Percentiles rank a stretch among this genome's conserved stretches.
These are phyloP conservation scores for Hagleromyces aurorensis DNA, from an alignment of 805 yeast species.

Conservation along the genomic window DNA sequence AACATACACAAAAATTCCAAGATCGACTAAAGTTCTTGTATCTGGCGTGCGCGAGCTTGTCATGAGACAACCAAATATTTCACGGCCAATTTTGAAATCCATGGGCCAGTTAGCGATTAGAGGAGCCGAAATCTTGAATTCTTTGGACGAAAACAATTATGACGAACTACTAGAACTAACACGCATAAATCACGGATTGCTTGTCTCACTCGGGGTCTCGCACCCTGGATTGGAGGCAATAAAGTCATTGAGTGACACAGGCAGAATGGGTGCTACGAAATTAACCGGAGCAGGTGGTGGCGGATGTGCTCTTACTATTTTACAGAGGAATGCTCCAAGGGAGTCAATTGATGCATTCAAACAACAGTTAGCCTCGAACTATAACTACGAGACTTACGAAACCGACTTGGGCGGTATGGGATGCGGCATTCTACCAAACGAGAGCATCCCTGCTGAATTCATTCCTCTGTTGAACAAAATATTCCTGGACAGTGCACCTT, in stretches of 20 bases:
- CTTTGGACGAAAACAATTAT: constrained; percentile 38
- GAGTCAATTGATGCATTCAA: constrained; percentile 31
- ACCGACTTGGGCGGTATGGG: constrained; percentile 89
- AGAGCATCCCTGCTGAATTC: constrained; percentile 6
- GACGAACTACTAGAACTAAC: constrained; percentile 49
- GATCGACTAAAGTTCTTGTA: constrained; percentile 80
- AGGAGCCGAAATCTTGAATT: constrained; percentile 40
- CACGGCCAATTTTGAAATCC: constrained; percentile 57
- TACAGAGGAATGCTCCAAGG: constrained; percentile 38
- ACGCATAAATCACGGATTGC: constrained; percentile 77
- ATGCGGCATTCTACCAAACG: constrained; percentile 37
- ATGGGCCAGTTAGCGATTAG: constrained; percentile 68
- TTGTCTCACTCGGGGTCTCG: constrained; percentile 81
- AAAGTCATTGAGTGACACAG: constrained; percentile 53
- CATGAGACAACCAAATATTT: constrained; percentile 45
- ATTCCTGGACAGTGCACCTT: constrained; percentile 10
- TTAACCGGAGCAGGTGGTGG: constrained; percentile 99
- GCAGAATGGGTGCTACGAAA: constrained; percentile 76
- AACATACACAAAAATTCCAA: constrained; percentile 80
- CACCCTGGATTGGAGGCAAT: constrained; percentile 85
- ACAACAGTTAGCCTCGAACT: constrained; percentile 27
- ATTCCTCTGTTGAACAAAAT: constrained; percentile 5
- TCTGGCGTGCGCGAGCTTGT: constrained; percentile 58
- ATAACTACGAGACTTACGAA: constrained; percentile 67
- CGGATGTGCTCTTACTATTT: constrained; percentile 90